Evolutionary conservation across 352 stramenopile species (phyloP), one percentile per base, ranked within the genome.

Genomic region (Phytophthora citricola): DNA sequence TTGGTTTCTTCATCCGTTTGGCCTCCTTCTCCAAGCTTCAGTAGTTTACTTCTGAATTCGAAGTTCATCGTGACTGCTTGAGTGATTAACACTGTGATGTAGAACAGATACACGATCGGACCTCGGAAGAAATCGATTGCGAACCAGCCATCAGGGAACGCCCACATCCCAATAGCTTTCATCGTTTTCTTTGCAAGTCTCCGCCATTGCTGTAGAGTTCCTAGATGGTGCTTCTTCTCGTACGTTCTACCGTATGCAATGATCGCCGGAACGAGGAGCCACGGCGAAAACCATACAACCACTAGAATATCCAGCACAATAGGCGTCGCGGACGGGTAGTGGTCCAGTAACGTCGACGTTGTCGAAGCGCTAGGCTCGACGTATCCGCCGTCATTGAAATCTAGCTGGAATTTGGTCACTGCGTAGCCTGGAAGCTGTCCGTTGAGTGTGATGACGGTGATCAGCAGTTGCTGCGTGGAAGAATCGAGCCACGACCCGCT

Each of bases 361-460:
- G 69, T 80, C 9, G 55, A 69, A 2, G 53, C 52, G 10, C 51
- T 73, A 2, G 67, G 55, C 8, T 80, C 51, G 5, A 85, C 49
- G 29, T 60, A 80, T 5, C 76, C 76, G 0, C 79, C 79, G 2
- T 69, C 49, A 17, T 81, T 58, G 47, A 84, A 84, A 48, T 70
- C 40, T 15, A 87, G 9, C 8, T 52, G 58, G 9, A 85, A 48
- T 11, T 74, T 67, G 0, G 71, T 84, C 44, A 82, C 66, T 2
- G 55, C 68, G 24, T 81, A 83, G 1, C 47, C 63, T 11, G 66
- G 38, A 5, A 87, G 46, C 38, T 87, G 76, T n/a, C 65, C 76
- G 31, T 87, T 84, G 52, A 79, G 76, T 5, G 68, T 79, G n/a
- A 84, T 77, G 20, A 85, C 47, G 15, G 63, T 81, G 62, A 84